Conservation (phyloP, 192 early-diverging fungal genomes). For the Coemansia sp. region DNA sequence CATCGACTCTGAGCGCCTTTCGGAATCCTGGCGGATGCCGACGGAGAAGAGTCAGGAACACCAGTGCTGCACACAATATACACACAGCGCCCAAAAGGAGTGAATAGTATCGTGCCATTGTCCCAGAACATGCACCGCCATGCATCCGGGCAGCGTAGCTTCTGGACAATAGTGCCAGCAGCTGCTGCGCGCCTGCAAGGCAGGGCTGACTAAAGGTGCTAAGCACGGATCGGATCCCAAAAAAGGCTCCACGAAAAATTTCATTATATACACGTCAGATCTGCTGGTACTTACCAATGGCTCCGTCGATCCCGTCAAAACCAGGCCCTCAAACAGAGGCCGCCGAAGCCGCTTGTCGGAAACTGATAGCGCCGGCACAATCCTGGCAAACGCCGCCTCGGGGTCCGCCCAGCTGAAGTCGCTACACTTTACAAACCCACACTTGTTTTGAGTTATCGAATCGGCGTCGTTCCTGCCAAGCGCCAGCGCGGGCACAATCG, state of each 20-base stretch:
- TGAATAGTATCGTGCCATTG: neutral
- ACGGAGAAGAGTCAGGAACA: neutral
- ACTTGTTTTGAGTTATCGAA: no score
- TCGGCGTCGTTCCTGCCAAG: no score
- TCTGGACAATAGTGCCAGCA: conserved; percentile 3
- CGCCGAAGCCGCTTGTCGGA: conserved; percentile 18
- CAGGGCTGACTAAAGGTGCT: neutral
- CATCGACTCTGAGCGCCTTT: no score
- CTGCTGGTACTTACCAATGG: conserved; percentile 45
- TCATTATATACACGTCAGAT: no score
- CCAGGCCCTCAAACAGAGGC: conserved; percentile 44
- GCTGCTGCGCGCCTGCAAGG: neutral
- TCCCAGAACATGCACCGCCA: neutral
- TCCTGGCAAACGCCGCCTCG: conserved; percentile 21
- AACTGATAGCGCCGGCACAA: conserved; percentile 37
- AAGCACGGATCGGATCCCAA: no score
- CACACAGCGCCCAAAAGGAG: neutral
- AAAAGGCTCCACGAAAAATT: no score
- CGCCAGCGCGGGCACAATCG: no score
- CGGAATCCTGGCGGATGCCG: neutral
- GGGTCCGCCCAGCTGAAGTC: conserved; percentile 31
- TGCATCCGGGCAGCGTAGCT: neutral
- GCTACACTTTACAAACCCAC: conserved; percentile 1
- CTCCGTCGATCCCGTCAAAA: conserved; percentile 41
- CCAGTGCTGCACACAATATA: neutral